Percentiles rank a stretch among this genome's conserved stretches.
phyloP scores from a whole-genome alignment of 306 rosid species.

The Pyrus pyrifolia region DNA sequence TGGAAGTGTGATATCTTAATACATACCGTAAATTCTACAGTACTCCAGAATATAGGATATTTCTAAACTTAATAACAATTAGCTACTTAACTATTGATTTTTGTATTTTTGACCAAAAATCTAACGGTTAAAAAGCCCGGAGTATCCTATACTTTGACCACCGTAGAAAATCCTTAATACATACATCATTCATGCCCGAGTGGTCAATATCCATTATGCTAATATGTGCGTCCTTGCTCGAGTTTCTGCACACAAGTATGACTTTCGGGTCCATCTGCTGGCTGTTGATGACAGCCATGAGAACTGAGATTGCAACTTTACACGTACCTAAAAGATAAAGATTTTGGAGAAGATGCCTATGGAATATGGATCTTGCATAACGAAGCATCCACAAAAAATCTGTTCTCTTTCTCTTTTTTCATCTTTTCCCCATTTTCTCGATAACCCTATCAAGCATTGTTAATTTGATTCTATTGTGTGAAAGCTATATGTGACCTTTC shows the following conservation, averaged over 20 bases:
- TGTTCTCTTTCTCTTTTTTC: background rate
- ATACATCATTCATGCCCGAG: background rate
- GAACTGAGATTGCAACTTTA: background rate
- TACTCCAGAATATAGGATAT: too few species aligned
- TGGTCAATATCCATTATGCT: background rate
- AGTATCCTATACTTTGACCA: too few species aligned
- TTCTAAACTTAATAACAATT: too few species aligned
- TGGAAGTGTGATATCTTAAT: background rate
- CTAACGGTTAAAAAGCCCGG: too few species aligned
- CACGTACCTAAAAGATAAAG: background rate
- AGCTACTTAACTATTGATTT: too few species aligned
- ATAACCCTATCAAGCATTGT: background rate
- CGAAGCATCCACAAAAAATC: constrained; percentile 6
- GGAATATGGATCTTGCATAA: constrained; percentile 20
- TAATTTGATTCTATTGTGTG: constrained; percentile 7
- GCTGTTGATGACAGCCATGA: constrained; percentile 8
- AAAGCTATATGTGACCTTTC: constrained; percentile 15
- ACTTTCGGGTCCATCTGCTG: constrained; percentile 10
- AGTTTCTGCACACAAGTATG: constrained; percentile 13
- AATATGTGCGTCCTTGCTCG: constrained; percentile 2
- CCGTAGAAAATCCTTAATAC: background rate
- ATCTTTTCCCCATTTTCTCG: background rate
- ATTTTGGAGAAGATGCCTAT: constrained; percentile 14
- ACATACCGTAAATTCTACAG: too few species aligned
- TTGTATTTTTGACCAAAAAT: too few species aligned